Conservation (phyloP, 805 yeast genomes). For the Hanseniaspora osmophila region DNA sequence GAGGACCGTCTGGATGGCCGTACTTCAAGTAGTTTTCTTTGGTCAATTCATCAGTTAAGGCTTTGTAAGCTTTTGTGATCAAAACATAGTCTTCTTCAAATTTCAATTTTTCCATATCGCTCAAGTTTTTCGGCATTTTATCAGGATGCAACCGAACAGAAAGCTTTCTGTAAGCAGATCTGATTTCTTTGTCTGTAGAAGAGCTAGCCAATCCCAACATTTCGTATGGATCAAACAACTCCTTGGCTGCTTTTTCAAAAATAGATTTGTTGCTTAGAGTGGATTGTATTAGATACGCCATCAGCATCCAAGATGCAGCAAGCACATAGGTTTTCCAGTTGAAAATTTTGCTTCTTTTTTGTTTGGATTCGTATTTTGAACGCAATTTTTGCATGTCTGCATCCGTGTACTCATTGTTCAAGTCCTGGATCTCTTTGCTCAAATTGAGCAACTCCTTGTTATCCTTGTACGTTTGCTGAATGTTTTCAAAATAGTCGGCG, state of each 20-base stretch:
- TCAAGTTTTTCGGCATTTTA: slow-evolving; percentile 52
- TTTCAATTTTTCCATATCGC: slow-evolving; percentile 38
- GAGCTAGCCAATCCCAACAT: slow-evolving; percentile 41
- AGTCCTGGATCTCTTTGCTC: not conserved
- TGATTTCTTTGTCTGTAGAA: slow-evolving; percentile 64
- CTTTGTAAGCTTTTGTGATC: slow-evolving; percentile 84
- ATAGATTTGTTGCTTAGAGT: slow-evolving; percentile 12
- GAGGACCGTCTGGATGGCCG: slow-evolving; percentile 98
- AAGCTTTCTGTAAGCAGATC: slow-evolving; percentile 70
- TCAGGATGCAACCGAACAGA: slow-evolving; percentile 90
- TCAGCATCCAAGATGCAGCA: slow-evolving; percentile 47
- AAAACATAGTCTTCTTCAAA: slow-evolving; percentile 67
- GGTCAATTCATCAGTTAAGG: slow-evolving; percentile 79
- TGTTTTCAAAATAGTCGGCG: not conserved
- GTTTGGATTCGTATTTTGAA: slow-evolving; percentile 10
- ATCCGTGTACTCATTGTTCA: slow-evolving; percentile 13
- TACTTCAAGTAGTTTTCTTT: slow-evolving; percentile 70
- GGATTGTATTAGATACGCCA: slow-evolving; percentile 27
- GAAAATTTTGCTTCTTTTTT: slow-evolving; percentile 10
- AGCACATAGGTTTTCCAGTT: slow-evolving; percentile 15
- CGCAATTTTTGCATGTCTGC: slow-evolving; percentile 14
- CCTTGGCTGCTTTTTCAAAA: slow-evolving; percentile 26
- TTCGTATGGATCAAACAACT: slow-evolving; percentile 77
- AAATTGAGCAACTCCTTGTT: slow-evolving; percentile 6
- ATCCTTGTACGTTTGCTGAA: slow-evolving; percentile 1